Percentiles rank a stretch among this genome's conserved stretches.
These are phyloP conservation scores for Cladobotryum protrusum DNA, from an alignment of 2,329 filamentous ascomycete species.

Conservation along the genomic window DNA sequence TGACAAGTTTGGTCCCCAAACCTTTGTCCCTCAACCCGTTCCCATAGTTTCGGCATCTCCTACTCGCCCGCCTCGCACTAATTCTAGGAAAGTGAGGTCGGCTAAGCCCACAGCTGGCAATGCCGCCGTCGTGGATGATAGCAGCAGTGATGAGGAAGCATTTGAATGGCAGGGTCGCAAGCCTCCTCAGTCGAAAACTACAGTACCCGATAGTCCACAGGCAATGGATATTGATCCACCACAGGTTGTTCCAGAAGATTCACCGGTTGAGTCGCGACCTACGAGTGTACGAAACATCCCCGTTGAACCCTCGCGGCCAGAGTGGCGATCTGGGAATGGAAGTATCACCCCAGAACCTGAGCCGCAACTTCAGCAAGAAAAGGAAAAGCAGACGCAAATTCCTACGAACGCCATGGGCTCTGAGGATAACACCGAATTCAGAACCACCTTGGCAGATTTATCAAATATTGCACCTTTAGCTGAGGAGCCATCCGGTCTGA, in stretches of 20 bases:
- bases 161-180: conserved; percentile 31
- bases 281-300: conserved; percentile 44
- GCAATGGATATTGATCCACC: conserved; percentile 63
- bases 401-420: conserved; percentile 40
- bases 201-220: conserved; percentile 41
- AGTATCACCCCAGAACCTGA: conserved; percentile 16
- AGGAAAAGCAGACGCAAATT: conserved; percentile 15
- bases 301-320: conserved; percentile 52
- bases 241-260: conserved; percentile 19
- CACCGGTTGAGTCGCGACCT: conserved; percentile 12
- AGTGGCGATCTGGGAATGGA: conserved; percentile 51
- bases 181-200: conserved; percentile 21
- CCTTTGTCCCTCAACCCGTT: conserved; percentile 43
- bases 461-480: conserved; percentile 51
- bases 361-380: conserved; percentile 15
- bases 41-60: conserved; percentile 37
- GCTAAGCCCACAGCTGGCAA: conserved; percentile 44
- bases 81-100: conserved; percentile 55
- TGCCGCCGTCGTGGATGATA: conserved; percentile 42
- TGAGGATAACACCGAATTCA: conserved; percentile 51
- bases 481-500: conserved; percentile 41
- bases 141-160: conserved; percentile 38
- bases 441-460: conserved; percentile 48
- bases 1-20: conserved; percentile 47
- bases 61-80: conserved; percentile 36